Evolutionary conservation across 306 rosid genomes (phyloP).

Genomic region (Citrullus amarus): DNA sequence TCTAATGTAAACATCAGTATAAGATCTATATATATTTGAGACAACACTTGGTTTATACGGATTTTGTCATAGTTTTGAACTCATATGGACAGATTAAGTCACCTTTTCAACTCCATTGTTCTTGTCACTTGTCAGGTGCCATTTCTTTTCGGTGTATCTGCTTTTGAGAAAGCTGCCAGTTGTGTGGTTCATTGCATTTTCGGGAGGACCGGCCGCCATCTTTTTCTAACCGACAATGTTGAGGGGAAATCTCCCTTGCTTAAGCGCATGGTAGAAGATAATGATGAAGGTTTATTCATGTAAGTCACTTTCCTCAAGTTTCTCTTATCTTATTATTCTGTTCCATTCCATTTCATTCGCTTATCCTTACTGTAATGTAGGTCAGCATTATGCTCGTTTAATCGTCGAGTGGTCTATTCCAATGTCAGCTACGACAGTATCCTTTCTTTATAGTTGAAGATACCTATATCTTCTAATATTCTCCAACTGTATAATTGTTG

Average conservation of each 20-base stretch:
- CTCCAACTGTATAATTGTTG: constrained; percentile 7
- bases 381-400: constrained; percentile 63
- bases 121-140: constrained; percentile 46
- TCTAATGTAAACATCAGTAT: too few species aligned
- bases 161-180: constrained; percentile 63
- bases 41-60: neutral
- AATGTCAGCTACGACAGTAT: constrained; percentile 83
- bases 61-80: too few species aligned
- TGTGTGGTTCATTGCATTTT: constrained; percentile 62
- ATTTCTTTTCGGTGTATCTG: constrained; percentile 77
- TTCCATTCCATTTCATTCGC: neutral
- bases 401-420: constrained; percentile 60
- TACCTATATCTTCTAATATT: neutral
- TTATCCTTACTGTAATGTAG: constrained; percentile 29
- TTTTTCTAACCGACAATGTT: constrained; percentile 64
- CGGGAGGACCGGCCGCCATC: constrained; percentile 87
- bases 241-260: constrained; percentile 85
- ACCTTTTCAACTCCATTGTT: neutral
- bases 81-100: neutral
- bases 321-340: neutral
- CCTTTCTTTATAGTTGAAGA: constrained; percentile 18
- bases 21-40: neutral
- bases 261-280: constrained; percentile 67
- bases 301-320: constrained; percentile 19
- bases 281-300: constrained; percentile 51